Percentiles rank a stretch among this genome's conserved stretches.
Conservation (phyloP, 108 stramenopile genomes). For the Fragilaria crotonensis region DNA sequence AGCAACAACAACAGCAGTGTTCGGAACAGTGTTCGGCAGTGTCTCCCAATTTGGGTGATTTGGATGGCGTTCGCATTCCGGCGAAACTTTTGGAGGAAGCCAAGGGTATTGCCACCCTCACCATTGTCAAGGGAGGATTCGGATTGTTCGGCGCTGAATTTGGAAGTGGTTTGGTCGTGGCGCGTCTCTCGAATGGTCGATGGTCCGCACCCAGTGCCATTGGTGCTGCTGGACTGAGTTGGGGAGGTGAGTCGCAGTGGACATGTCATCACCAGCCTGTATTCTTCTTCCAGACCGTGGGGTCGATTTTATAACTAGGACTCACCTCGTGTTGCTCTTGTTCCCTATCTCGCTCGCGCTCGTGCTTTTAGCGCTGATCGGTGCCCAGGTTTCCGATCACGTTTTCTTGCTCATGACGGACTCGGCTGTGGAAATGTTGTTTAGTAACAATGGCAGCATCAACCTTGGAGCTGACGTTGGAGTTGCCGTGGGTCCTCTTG, state of each 20-base stretch:
- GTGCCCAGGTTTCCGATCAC: slow-evolving; percentile 83
- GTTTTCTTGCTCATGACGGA: slow-evolving; percentile 94
- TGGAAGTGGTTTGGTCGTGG: slow-evolving; percentile 83
- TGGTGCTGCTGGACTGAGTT: slow-evolving; percentile 73
- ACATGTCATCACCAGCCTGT: neutral
- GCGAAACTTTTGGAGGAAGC: slow-evolving; percentile 61
- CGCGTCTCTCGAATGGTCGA: slow-evolving; percentile 37
- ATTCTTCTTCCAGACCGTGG: neutral
- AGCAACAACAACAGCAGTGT: slow-evolving; percentile 26
- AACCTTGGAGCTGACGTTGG: slow-evolving; percentile 93
- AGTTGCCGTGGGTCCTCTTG: slow-evolving; percentile 92
- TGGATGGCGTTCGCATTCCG: slow-evolving; percentile 81
- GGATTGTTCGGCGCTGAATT: slow-evolving; percentile 84
- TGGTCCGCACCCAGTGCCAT: slow-evolving; percentile 90
- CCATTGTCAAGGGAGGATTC: slow-evolving; percentile 74
- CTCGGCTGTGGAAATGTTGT: slow-evolving; percentile 79
- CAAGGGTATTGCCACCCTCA: slow-evolving; percentile 75
- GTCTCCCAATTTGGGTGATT: slow-evolving; percentile 51
- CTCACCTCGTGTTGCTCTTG: neutral
- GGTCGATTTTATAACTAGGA: slow-evolving; percentile 17
- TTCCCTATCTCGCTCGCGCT: neutral
- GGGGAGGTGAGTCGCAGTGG: slow-evolving; percentile 45
- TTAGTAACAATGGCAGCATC: slow-evolving; percentile 57
- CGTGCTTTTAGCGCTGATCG: slow-evolving; percentile 42
- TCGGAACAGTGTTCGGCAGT: slow-evolving; percentile 40